phyloP scores from a whole-genome alignment of 768 basidiomycete genomes.

The Pleurotus pulmonarius region DNA sequence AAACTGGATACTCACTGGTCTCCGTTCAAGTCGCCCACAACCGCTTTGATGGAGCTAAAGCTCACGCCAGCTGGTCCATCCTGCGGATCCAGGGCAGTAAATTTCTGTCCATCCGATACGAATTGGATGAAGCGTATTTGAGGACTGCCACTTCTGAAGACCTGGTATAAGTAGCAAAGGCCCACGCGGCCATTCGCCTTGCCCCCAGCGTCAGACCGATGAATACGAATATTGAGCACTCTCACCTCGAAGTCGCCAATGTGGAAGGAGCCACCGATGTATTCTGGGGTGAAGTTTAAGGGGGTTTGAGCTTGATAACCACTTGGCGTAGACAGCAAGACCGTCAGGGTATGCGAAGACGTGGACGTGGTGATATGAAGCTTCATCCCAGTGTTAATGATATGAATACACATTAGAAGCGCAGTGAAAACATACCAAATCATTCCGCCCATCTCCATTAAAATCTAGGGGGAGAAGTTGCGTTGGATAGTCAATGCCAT shows the following conservation, averaged over 20 bases:
- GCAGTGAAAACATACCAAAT: background rate
- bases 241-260: slow-evolving; percentile 3
- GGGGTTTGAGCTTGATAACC: background rate
- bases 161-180: slow-evolving; percentile 2
- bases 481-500: background rate
- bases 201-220: background rate
- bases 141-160: background rate
- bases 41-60: background rate
- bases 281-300: background rate
- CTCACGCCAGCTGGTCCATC: background rate
- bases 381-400: background rate
- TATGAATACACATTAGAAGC: background rate
- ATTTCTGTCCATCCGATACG: background rate
- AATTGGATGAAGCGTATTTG: slow-evolving; percentile 1
- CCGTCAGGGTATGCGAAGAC: background rate
- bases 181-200: background rate
- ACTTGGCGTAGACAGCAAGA: background rate
- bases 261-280: slow-evolving; percentile 2
- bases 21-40: slow-evolving; percentile 1
- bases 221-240: background rate
- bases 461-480: background rate
- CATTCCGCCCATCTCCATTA: slow-evolving; percentile 1
- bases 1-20: background rate
- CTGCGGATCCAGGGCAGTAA: background rate
- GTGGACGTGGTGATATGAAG: background rate